phyloP scores from a whole-genome alignment of 2,329 filamentous ascomycete species.

The Alternaria sp. region DNA sequence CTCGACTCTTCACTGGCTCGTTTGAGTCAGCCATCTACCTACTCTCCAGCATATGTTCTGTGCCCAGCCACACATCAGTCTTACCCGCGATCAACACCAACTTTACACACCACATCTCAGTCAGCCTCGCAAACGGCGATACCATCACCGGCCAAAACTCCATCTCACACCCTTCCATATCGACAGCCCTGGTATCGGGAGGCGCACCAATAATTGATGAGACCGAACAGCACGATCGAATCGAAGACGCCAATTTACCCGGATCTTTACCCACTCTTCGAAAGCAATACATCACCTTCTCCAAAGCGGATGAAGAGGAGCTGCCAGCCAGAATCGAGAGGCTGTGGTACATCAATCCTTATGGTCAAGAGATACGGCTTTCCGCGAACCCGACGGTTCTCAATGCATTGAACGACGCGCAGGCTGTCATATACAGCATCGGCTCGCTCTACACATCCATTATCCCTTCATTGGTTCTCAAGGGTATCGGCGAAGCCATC shows the following conservation, averaged over 20 bases:
- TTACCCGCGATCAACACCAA: conserved; percentile 93
- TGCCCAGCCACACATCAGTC: conserved; percentile 76
- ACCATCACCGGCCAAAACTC: conserved; percentile 88
- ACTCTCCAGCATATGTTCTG: conserved; percentile 83
- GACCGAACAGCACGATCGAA: conserved; percentile 65
- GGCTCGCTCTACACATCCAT: conserved; percentile 93
- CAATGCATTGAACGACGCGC: conserved; percentile 67
- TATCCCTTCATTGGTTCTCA: conserved; percentile 79
- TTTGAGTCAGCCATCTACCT: conserved; percentile 94
- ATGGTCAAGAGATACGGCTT: conserved; percentile 92
- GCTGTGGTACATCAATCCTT: conserved; percentile 98
- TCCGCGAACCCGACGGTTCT: conserved; percentile 82
- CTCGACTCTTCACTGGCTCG: conserved; percentile 86
- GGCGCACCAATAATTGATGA: conserved; percentile 41
- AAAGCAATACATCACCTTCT: conserved; percentile 81
- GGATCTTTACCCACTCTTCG: conserved; percentile 81
- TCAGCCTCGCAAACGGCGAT: conserved; percentile 75
- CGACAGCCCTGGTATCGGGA: conserved; percentile 34
- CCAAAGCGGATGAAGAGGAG: conserved; percentile 75
- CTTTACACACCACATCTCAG: conserved; percentile 93
- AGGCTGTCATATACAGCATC: conserved; percentile 85
- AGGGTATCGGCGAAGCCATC: conserved; percentile 73
- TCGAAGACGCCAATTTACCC: conserved; percentile 81
- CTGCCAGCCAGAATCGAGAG: conserved; percentile 78
- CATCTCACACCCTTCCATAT: conserved; percentile 41